Evolutionary conservation across 2,329 filamentous ascomycete species (phyloP).

Genomic region (Penicillium thymicola): DNA sequence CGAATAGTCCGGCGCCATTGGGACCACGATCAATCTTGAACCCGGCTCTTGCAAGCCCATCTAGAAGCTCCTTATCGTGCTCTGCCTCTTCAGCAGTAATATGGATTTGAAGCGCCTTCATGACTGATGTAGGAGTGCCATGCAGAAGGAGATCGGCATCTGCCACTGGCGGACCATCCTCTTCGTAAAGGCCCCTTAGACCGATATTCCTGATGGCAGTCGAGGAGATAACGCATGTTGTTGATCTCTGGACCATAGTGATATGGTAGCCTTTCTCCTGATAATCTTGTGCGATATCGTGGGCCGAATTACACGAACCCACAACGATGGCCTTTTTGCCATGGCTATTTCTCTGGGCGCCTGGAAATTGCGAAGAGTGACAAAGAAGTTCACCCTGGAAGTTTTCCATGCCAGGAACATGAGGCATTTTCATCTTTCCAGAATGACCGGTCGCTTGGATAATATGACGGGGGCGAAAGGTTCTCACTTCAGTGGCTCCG

Average conservation of each 20-base stretch:
- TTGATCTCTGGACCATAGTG: background rate
- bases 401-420: background rate
- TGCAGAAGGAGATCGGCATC: background rate
- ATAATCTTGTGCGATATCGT: slow-evolving; percentile 68
- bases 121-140: background rate
- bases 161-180: background rate
- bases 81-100: background rate
- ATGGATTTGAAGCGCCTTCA: background rate
- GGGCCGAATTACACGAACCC: slow-evolving; percentile 65
- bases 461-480: background rate
- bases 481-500: background rate
- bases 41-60: background rate
- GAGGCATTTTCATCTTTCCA: background rate
- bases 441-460: background rate
- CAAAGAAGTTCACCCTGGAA: background rate
- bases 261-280: slow-evolving; percentile 60
- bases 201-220: background rate
- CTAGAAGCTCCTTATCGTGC: background rate
- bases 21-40: background rate
- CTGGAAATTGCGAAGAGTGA: background rate
- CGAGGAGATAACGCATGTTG: background rate
- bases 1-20: background rate
- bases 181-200: background rate
- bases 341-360: slow-evolving; percentile 27
- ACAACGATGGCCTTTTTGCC: slow-evolving; percentile 62